Evolutionary conservation across 768 basidiomycete genomes (phyloP).

Genomic region (Pleurotus tuoliensis): DNA sequence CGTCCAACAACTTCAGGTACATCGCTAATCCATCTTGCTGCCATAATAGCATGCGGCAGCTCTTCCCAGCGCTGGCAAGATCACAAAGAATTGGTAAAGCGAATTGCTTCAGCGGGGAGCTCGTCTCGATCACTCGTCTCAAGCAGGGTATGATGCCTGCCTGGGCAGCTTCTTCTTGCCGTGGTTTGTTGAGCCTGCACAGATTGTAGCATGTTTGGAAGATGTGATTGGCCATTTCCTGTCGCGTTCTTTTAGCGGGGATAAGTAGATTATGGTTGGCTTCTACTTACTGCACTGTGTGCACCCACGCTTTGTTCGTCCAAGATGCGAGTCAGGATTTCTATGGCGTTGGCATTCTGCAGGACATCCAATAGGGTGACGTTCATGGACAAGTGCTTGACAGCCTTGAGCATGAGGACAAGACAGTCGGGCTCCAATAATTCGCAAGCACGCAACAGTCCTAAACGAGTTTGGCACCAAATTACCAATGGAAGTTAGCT

Average conservation of each 20-base stretch:
- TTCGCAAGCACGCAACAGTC: conserved; percentile 83
- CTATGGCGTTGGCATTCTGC: conserved; percentile 94
- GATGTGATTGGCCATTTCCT: conserved; percentile 97
- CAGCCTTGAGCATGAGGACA: conserved; percentile 86
- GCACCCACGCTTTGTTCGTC: conserved; percentile 77
- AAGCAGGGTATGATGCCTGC: conserved; percentile 92
- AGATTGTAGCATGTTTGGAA: conserved; percentile 98
- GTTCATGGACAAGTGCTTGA: conserved; percentile 96
- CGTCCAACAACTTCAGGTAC: conserved; percentile 75
- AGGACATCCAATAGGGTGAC: conserved; percentile 85
- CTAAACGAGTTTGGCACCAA: conserved; percentile 34
- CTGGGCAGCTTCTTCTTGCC: conserved; percentile 96
- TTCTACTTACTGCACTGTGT: conserved; percentile 67
- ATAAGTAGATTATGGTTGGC: background rate
- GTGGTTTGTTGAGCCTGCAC: conserved; percentile 87
- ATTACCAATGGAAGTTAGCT: background rate
- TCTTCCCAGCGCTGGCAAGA: conserved; percentile 92
- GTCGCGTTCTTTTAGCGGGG: background rate
- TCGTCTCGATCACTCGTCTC: conserved; percentile 82
- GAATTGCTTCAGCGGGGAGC: conserved; percentile 94
- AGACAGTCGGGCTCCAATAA: conserved; percentile 85
- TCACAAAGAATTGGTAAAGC: conserved; percentile 96
- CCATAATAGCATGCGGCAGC: conserved; percentile 86
- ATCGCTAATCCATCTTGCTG: conserved; percentile 85
- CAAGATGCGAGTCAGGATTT: conserved; percentile 81